Conservation (phyloP, 2,329 filamentous ascomycete genomes). For the Cercospora sojina region DNA sequence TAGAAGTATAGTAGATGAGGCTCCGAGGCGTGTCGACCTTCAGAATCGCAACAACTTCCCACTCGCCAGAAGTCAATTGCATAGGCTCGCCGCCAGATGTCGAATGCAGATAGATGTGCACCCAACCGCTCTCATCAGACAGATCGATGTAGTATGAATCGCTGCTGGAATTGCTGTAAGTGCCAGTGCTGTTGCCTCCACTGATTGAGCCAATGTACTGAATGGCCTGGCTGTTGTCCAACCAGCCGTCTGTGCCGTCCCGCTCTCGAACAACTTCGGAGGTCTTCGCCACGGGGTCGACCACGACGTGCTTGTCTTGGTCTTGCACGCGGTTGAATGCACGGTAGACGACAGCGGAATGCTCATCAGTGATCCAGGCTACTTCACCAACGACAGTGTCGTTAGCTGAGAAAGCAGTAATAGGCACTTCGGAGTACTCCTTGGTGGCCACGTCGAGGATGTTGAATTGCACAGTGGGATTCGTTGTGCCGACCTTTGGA, state of each 20-base stretch:
- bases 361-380: slow-evolving; percentile 63
- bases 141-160: slow-evolving; percentile 62
- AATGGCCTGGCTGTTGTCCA: slow-evolving; percentile 60
- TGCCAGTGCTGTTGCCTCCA: slow-evolving; percentile 31
- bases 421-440: slow-evolving; percentile 48
- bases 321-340: slow-evolving; percentile 70
- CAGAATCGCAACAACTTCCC: slow-evolving; percentile 62
- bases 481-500: slow-evolving; percentile 67
- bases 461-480: slow-evolving; percentile 63
- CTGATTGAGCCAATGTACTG: slow-evolving; percentile 52
- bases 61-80: slow-evolving; percentile 57
- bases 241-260: slow-evolving; percentile 61
- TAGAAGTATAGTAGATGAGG: slow-evolving; percentile 65
- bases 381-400: slow-evolving; percentile 68
- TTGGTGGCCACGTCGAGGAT: slow-evolving; percentile 55
- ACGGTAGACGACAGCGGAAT: slow-evolving; percentile 62
- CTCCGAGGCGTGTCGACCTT: slow-evolving; percentile 58
- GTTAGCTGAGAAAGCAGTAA: slow-evolving; percentile 59
- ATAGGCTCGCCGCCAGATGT: slow-evolving; percentile 52
- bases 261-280: slow-evolving; percentile 56
- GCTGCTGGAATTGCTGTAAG: slow-evolving; percentile 33
- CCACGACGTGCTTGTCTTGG: slow-evolving; percentile 60
- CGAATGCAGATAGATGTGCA: slow-evolving; percentile 64
- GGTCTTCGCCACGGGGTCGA: slow-evolving; percentile 52
- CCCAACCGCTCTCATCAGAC: slow-evolving; percentile 65